A percentile compares a stretch with the other conserved stretches of the same genome.
These are phyloP conservation scores for Colletotrichum tabaci DNA, from an alignment of 2,329 filamentous ascomycete species.

Conservation along the genomic window DNA sequence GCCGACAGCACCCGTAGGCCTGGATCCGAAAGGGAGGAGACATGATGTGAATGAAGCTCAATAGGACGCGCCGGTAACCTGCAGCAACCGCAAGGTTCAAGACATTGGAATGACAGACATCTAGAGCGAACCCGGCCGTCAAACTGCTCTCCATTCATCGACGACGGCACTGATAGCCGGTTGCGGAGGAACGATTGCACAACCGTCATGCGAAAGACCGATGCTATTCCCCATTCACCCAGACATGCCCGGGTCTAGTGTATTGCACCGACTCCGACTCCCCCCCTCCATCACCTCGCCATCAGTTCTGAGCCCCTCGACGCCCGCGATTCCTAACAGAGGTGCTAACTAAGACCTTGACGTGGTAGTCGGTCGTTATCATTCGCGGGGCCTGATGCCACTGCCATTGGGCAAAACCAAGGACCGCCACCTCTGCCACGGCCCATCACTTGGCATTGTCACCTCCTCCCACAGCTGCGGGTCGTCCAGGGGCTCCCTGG, in stretches of 20 bases:
- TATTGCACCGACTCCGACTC: no score
- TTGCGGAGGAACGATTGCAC: not conserved
- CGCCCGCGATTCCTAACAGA: not conserved
- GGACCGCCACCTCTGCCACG: slow-evolving; percentile 11
- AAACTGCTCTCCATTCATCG: not conserved
- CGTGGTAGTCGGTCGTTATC: not conserved
- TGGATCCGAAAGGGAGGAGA: not conserved
- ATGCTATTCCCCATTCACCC: not conserved
- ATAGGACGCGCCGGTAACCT: no score
- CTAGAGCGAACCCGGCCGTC: not conserved
- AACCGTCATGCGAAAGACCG: not conserved
- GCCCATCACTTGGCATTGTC: not conserved
- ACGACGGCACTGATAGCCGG: not conserved
- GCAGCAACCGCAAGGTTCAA: slow-evolving; percentile 4
- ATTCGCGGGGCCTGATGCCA: not conserved
- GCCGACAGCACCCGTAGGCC: not conserved
- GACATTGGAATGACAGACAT: not conserved
- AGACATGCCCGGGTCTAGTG: not conserved
- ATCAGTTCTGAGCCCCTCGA: not conserved
- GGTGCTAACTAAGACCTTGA: not conserved
- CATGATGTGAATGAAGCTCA: not conserved
- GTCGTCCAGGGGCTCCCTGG: not conserved
- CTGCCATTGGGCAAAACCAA: slow-evolving; percentile 2
- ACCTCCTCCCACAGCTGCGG: not conserved
- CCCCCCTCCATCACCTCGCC: not conserved